Conservation (phyloP, 441 rosid species). For the Erodium texanum region DNA sequence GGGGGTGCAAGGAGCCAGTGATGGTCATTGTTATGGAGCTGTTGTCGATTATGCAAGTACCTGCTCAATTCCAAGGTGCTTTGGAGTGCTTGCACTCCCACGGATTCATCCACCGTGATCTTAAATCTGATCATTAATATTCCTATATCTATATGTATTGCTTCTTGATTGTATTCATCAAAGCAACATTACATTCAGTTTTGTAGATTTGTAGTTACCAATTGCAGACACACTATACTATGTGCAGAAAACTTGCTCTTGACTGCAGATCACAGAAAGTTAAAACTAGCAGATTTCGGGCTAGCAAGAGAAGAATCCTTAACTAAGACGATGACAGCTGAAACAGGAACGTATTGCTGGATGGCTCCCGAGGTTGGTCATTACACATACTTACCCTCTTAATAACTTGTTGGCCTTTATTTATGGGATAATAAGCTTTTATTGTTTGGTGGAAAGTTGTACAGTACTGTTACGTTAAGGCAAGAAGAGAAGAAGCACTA, state of each 20-base stretch:
- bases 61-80: constrained; percentile 5
- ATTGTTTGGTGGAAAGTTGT: constrained; percentile 36
- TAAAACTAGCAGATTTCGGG: constrained; percentile 59
- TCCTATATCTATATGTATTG: too few relatives aligned
- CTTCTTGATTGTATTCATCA: too few relatives aligned
- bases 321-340: constrained; percentile 68
- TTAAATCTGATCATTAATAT: too few relatives aligned
- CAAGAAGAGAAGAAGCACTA: constrained; percentile 65
- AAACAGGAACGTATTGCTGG: constrained; percentile 52
- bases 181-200: too few relatives aligned
- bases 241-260: constrained; percentile 58
- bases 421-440: neutral
- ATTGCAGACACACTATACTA: too few relatives aligned
- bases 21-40: constrained; percentile 6
- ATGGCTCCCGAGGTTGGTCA: constrained; percentile 31
- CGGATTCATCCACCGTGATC: constrained; percentile 3
- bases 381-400: too few relatives aligned
- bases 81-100: constrained; percentile 2
- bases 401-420: neutral
- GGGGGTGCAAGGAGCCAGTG: neutral
- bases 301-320: constrained; percentile 63
- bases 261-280: constrained; percentile 50
- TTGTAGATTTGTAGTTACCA: too few relatives aligned
- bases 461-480: constrained; percentile 55
- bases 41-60: neutral